Conservation (phyloP, 2,329 filamentous ascomycete genomes). For the Leptographium wingfieldii region DNA sequence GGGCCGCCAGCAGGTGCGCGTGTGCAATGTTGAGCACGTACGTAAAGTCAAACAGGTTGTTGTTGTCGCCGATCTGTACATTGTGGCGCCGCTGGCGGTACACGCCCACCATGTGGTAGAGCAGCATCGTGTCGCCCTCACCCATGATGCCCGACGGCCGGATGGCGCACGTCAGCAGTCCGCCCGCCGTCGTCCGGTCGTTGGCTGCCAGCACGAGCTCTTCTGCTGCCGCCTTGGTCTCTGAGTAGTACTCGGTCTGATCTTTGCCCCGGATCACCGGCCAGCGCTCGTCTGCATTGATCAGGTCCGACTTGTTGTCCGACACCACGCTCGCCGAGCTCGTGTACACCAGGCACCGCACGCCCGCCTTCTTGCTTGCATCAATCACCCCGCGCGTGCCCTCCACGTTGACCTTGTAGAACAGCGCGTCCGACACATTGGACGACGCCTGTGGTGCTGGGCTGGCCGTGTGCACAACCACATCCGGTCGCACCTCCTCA, state of each 20-base stretch:
- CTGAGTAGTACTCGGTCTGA: conserved; percentile 74
- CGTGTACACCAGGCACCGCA: conserved; percentile 80
- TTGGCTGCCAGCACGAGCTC: conserved; percentile 66
- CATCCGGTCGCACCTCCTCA: conserved; percentile 54
- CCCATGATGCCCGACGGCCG: conserved; percentile 86
- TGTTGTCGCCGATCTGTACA: conserved; percentile 65
- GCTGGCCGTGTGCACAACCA: conserved; percentile 85
- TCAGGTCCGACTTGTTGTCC: conserved; percentile 66
- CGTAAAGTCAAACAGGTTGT: conserved; percentile 52
- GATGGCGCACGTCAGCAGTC: conserved; percentile 65
- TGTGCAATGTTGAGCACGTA: conserved; percentile 55
- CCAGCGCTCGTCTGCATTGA: conserved; percentile 76
- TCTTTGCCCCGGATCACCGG: conserved; percentile 59
- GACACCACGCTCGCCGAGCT: conserved; percentile 78
- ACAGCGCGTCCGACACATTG: conserved; percentile 45
- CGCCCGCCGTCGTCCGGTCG: conserved; percentile 23
- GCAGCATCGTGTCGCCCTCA: conserved; percentile 68
- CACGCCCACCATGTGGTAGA: conserved; percentile 61
- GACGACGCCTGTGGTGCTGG: conserved; percentile 44
- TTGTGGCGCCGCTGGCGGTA: conserved; percentile 56
- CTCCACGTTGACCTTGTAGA: conserved; percentile 76
- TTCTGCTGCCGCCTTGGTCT: conserved; percentile 84
- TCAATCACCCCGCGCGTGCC: conserved; percentile 70
- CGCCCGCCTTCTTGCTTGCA: conserved; percentile 55
- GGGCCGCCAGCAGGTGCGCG: conserved; percentile 70